Percentiles rank a stretch among this genome's conserved stretches.
Evolutionary conservation across 441 rosid genomes (phyloP).

Genomic region (Gossypium davidsonii): DNA sequence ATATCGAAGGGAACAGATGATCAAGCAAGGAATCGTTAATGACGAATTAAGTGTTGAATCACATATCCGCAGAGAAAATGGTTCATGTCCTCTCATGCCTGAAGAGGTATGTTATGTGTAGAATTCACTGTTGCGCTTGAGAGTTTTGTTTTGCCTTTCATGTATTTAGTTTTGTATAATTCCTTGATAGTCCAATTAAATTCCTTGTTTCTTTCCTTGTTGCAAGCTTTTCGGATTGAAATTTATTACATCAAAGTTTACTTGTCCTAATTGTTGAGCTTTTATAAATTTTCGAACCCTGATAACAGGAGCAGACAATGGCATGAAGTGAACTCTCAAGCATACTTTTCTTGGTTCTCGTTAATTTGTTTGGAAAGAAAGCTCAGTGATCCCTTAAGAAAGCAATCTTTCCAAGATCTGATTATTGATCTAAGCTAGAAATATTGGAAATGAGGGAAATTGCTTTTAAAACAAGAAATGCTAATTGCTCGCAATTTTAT

Average conservation of each 20-base stretch:
- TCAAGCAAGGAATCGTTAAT: constrained; percentile 59
- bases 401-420: not conserved
- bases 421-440: not conserved
- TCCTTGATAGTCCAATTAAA: not conserved
- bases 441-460: not conserved
- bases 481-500: not conserved
- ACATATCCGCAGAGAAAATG: constrained; percentile 58
- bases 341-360: not conserved
- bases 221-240: not conserved
- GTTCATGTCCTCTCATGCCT: constrained; percentile 94
- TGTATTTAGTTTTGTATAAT: not conserved
- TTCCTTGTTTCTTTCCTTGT: not conserved
- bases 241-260: not conserved
- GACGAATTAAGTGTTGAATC: constrained; percentile 66
- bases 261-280: not conserved
- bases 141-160: not conserved
- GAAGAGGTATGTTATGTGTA: constrained; percentile 63
- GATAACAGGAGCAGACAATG: not conserved
- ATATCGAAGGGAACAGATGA: constrained; percentile 82
- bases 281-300: not conserved
- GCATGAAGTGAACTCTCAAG: not conserved
- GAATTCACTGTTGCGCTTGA: not conserved
- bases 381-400: not conserved
- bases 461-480: not conserved
- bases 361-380: not conserved